Conservation (phyloP, 306 rosid genomes). For the Cotoneaster glaucophyllus region DNA sequence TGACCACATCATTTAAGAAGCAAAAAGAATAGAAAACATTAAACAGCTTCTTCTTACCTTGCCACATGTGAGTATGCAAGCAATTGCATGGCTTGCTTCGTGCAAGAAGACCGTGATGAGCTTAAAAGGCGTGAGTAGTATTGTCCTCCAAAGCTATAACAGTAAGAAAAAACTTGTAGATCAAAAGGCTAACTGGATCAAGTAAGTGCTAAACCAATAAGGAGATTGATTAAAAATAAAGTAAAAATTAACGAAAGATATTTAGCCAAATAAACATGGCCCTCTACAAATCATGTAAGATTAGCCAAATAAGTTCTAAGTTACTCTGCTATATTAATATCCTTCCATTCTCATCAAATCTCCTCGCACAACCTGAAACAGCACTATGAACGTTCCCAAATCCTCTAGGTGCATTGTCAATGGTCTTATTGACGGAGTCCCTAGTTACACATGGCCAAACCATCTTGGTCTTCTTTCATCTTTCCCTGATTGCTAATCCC, state of each 20-base stretch:
- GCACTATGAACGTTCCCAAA: background rate
- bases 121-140: conserved; percentile 84
- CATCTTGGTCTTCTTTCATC: background rate
- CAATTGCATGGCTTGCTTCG: conserved; percentile 91
- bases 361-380: background rate
- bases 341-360: background rate
- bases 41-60: conserved; percentile 35
- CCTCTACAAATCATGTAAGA: background rate
- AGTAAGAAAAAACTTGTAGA: conserved; percentile 26
- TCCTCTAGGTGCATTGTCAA: background rate
- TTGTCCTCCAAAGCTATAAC: conserved; percentile 84
- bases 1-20: conserved; percentile 13
- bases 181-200: conserved; percentile 18
- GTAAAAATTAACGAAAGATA: background rate
- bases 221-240: background rate
- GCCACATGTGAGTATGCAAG: conserved; percentile 95
- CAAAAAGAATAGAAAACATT: conserved; percentile 5
- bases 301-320: background rate
- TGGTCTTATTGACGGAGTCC: background rate
- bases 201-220: background rate
- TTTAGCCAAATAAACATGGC: background rate
- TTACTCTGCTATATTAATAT: background rate
- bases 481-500: background rate
- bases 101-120: conserved; percentile 94
- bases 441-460: background rate